phyloP scores from a whole-genome alignment of 108 stramenopile species.

The Nitzschia sp. region DNA sequence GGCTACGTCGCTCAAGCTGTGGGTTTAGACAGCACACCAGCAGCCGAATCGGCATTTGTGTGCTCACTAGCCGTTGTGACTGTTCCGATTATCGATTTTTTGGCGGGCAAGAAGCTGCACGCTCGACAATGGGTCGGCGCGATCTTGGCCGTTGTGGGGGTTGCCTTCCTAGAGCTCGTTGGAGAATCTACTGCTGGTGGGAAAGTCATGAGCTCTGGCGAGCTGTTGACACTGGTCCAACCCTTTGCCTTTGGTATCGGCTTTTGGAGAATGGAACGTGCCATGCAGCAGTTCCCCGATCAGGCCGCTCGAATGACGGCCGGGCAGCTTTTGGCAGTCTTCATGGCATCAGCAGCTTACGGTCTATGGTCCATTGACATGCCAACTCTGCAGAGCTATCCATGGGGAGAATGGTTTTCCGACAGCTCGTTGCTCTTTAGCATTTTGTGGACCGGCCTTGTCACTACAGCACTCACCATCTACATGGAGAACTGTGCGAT shows the following conservation, averaged over 20 bases:
- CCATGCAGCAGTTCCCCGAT: slow-evolving; percentile 64
- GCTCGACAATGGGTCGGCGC: slow-evolving; percentile 58
- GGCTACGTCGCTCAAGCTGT: slow-evolving; percentile 92
- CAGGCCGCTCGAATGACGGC: slow-evolving; percentile 78
- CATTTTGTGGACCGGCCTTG: slow-evolving; percentile 86
- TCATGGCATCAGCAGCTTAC: slow-evolving; percentile 49
- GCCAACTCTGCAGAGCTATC: slow-evolving; percentile 13
- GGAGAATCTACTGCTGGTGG: slow-evolving; percentile 4
- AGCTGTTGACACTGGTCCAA: slow-evolving; percentile 68
- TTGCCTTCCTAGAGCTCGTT: slow-evolving; percentile 78
- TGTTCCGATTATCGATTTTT: slow-evolving; percentile 84
- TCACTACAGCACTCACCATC: slow-evolving; percentile 90
- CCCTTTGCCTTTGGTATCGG: slow-evolving; percentile 88
- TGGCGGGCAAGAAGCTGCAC: slow-evolving; percentile 54
- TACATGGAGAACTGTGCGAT: slow-evolving; percentile 90
- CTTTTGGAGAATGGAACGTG: slow-evolving; percentile 71
- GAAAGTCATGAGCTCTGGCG: slow-evolving; percentile 48
- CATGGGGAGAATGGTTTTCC: slow-evolving; percentile 50
- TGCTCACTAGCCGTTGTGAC: slow-evolving; percentile 90
- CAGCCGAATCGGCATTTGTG: slow-evolving; percentile 89
- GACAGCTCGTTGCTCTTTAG: slow-evolving; percentile 59
- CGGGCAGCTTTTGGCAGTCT: slow-evolving; percentile 82
- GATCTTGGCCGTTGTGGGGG: slow-evolving; percentile 80
- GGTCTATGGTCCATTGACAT: slow-evolving; percentile 18
- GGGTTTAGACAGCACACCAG: slow-evolving; percentile 78